Base-by-base conservation (phyloP, 2,329 filamentous ascomycete species). In the Sarocladiaceae sp. region DNA sequence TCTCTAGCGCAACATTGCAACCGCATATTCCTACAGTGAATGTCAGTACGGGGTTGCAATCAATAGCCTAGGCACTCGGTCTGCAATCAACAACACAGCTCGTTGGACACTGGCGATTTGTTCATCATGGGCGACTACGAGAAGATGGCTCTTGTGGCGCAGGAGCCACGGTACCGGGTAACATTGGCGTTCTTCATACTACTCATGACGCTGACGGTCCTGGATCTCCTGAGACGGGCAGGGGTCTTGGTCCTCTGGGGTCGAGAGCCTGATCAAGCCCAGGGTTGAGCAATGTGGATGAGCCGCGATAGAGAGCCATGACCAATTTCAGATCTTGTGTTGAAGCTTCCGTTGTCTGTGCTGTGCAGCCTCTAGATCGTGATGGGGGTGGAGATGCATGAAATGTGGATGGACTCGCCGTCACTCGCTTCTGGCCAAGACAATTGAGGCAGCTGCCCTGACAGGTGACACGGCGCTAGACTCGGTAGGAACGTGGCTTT, bases 141-240 rank as follows among this genome's bases (percentile, higher is more conserved):
- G 13, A 48, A 48, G 44, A 4, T 48, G 15, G 25, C 44, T 48
- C 44, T 48, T 11, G 17, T 48, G 10, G 44, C 44, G 22, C 44
- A 25, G 20, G 26, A 33, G 11, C 44, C 25, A 3, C 44, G 17
- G 17, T 48, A 48, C 18, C 44, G 18, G 4, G 28, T 33, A 17
- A 48, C 44, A 15, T 6, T 31, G 26, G 8, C 33, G 26, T 31
- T 26, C 18, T 48, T 29, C 28, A 48, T 48, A 10, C 4, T 48
- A 3, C 23, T 48, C 17, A 48, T 48, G 44, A 28, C 4, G 20
- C 6, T 48, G 26, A 33, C n/a, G 20, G n/a, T 33, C 15, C 26
- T 48, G 26, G 44, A 48, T 26, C 28, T 48, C 6, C 44, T 48
- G 5, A 25, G 44, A 11, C 25, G 44, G 17, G 23, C 33, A 3